Percentiles rank a stretch among this genome's conserved stretches.
Evolutionary conservation across 2,329 filamentous ascomycete species (phyloP).

Genomic region (Monascus ruber): DNA sequence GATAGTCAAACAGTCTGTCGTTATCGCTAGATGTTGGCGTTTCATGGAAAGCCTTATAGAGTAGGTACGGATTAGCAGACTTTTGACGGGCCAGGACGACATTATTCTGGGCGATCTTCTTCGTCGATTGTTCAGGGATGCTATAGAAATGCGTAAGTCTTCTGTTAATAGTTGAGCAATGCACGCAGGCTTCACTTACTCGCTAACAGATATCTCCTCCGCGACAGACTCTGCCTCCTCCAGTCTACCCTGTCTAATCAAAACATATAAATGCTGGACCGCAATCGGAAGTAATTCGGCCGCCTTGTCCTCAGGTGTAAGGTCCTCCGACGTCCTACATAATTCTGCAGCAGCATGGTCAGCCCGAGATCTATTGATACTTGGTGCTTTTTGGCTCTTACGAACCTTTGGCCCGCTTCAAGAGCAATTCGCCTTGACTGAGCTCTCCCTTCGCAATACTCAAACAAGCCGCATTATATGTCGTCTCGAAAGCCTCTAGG

Average conservation of each 20-base stretch:
- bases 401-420: slow-evolving; percentile 47
- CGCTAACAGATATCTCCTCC: slow-evolving; percentile 38
- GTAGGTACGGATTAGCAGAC: slow-evolving; percentile 45
- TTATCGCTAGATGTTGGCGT: slow-evolving; percentile 35
- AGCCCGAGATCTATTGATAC: slow-evolving; percentile 2
- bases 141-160: slow-evolving; percentile 20
- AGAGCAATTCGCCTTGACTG: slow-evolving; percentile 45
- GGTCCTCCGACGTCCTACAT: slow-evolving; percentile 48
- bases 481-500: slow-evolving; percentile 52
- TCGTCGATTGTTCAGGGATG: slow-evolving; percentile 47
- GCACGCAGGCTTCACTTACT: slow-evolving; percentile 26
- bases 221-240: slow-evolving; percentile 45
- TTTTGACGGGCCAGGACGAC: slow-evolving; percentile 37
- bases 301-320: slow-evolving; percentile 48
- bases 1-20: slow-evolving; percentile 49
- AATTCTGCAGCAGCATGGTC: slow-evolving; percentile 31
- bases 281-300: slow-evolving; percentile 50
- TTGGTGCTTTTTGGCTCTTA: not conserved
- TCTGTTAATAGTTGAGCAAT: slow-evolving; percentile 1
- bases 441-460: slow-evolving; percentile 51
- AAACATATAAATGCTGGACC: slow-evolving; percentile 51
- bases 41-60: slow-evolving; percentile 45
- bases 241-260: slow-evolving; percentile 42
- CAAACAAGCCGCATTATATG: slow-evolving; percentile 53
- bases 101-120: slow-evolving; percentile 51